Conservation (phyloP, 192 early-diverging fungal genomes). For the Pilobolus umbonatus region DNA sequence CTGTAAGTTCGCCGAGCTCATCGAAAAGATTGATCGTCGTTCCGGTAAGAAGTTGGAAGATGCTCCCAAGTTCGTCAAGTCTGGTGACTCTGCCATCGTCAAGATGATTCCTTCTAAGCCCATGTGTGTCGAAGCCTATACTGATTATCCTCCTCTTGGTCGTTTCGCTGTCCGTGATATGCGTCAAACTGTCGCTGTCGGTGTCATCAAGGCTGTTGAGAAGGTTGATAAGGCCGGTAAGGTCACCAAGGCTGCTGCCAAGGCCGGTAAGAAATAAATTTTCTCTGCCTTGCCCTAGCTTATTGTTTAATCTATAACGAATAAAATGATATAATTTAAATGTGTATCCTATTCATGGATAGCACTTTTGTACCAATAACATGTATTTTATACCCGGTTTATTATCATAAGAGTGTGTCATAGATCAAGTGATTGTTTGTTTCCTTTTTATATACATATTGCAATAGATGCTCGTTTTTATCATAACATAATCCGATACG, state of each 20-base stretch:
- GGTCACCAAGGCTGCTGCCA: slow-evolving; percentile 73
- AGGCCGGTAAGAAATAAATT: slow-evolving; percentile 78
- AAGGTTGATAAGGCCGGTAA: slow-evolving; percentile 77
- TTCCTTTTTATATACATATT: neutral
- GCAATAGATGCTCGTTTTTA: no score
- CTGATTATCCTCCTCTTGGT: slow-evolving; percentile 90
- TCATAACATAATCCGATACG: no score
- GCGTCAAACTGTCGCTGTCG: slow-evolving; percentile 96
- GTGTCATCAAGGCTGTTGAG: slow-evolving; percentile 91
- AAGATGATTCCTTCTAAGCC: slow-evolving; percentile 94
- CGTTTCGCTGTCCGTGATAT: slow-evolving; percentile 98
- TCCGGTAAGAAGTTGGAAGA: slow-evolving; percentile 92
- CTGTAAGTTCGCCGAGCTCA: slow-evolving; percentile 91
- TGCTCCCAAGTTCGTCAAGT: slow-evolving; percentile 93
- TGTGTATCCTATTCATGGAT: no score
- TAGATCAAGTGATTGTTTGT: neutral
- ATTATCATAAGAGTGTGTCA: neutral
- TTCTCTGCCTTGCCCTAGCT: no score
- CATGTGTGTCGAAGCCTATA: slow-evolving; percentile 91
- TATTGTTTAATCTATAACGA: neutral
- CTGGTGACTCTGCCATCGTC: slow-evolving; percentile 92
- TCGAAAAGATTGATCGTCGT: slow-evolving; percentile 96
- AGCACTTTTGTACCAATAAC: no score
- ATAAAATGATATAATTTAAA: no score
- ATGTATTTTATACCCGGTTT: neutral